Evolutionary conservation across 2,329 filamentous ascomycete genomes (phyloP), one percentile per base, ranked within the genome.

Genomic region (Graphilbum fragrans): DNA sequence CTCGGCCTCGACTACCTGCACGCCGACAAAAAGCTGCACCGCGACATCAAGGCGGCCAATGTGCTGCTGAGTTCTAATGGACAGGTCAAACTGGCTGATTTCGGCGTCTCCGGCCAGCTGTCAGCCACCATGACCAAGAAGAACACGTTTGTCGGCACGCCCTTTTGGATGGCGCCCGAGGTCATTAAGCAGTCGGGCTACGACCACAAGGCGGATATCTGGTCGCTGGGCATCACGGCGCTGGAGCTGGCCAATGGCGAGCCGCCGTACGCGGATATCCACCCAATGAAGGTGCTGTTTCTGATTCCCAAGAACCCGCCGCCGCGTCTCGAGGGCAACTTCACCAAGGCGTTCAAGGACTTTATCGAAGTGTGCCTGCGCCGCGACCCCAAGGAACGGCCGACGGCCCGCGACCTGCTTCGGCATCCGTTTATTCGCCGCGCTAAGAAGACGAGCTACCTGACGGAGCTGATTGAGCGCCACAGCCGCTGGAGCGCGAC

Each of bases 61-160:
- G 80, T 98, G 23, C 69, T 98, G 27, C 73, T 98, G 6, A 81
- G 83, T 46, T 78, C 86, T 38, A 94, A 83, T 56, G 92, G 92
- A 3, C 92, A 96, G 64, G 90, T 98, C 52, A 98, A 98, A 61
- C 70, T 96, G 43, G 90, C 90, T 14, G 90, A 98, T 59, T 98
- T 98, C 64, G 90, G 90, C 44, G 92, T 98, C 7, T 95, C 90
- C 1, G 90, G 90, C 22, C 92, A 96, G 63, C 72, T 96, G 19
- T 93, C 90, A 10, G 90, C 90, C 7, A 98, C 90, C 38, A 96
- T 96, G 88, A 95, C 90, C 47, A 96, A 96, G 71, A 96, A 96
- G 67, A 96, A 96, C 58, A 96, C 90, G 0, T 98, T 96, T 59
- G 90, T 98, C 25, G 92, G 92, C 27, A 96, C 90, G 0, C 90